These are phyloP conservation scores for Fusarium siculi DNA, from an alignment of 2,329 filamentous ascomycete genomes.

Conservation along the genomic window DNA sequence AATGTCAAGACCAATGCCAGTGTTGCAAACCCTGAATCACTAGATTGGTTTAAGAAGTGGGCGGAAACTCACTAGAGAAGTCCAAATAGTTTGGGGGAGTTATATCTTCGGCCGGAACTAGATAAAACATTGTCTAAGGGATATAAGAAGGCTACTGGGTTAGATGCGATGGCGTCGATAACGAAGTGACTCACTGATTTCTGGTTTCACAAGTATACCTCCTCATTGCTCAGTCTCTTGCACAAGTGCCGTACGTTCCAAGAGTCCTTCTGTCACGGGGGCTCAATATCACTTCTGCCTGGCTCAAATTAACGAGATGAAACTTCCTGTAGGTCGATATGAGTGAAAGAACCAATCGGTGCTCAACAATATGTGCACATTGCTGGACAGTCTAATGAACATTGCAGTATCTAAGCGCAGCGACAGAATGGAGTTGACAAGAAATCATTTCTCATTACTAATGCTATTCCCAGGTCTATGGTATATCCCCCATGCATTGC, in stretches of 20 bases:
- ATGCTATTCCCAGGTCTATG: constrained; percentile 28
- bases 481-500: constrained; percentile 40
- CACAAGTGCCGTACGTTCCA: neutral
- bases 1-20: constrained; percentile 90
- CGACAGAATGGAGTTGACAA: neutral
- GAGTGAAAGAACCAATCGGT: no score
- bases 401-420: neutral
- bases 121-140: constrained; percentile 7
- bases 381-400: neutral
- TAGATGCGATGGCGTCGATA: neutral
- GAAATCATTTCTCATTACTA: constrained; percentile 6
- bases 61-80: constrained; percentile 60
- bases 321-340: neutral
- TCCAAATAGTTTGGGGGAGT: no score
- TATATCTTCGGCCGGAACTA: neutral
- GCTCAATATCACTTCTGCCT: neutral
- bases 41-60: constrained; percentile 91
- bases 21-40: constrained; percentile 88
- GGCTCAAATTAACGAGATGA: neutral
- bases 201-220: neutral
- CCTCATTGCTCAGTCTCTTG: neutral
- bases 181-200: neutral
- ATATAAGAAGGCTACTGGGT: neutral
- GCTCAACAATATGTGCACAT: neutral
- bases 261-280: neutral